A percentile compares a stretch with the other conserved stretches of the same genome.
Conservation (phyloP, 2,329 filamentous ascomycete genomes). For the Graphilbum ipis-grandicollis region DNA sequence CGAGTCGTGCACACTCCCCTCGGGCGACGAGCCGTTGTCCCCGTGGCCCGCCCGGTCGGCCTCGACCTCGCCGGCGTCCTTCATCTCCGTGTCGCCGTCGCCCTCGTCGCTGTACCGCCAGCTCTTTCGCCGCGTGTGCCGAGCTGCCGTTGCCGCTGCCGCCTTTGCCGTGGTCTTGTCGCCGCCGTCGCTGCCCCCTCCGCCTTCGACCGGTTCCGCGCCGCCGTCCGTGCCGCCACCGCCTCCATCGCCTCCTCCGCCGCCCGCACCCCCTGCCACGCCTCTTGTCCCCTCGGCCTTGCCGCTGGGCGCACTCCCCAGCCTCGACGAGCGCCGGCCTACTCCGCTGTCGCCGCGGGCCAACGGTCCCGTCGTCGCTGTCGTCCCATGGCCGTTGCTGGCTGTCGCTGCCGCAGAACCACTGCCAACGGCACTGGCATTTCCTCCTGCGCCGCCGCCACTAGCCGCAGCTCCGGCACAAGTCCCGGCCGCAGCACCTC, state of each 20-base stretch:
- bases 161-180: too few relatives aligned
- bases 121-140: slow-evolving; percentile 11
- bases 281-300: slow-evolving; percentile 13
- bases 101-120: slow-evolving; percentile 7
- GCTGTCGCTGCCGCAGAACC: not conserved
- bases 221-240: slow-evolving; percentile 19
- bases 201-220: too few relatives aligned
- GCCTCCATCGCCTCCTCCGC: slow-evolving; percentile 17
- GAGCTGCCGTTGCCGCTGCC: slow-evolving; percentile 23
- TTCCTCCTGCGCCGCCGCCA: not conserved
- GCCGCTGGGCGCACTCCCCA: slow-evolving; percentile 29
- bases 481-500: slow-evolving; percentile 13
- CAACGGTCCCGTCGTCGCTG: not conserved
- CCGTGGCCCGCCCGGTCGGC: slow-evolving; percentile 13
- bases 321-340: slow-evolving; percentile 18
- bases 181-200: slow-evolving; percentile 18
- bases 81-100: not conserved
- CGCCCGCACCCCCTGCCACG: slow-evolving; percentile 14
- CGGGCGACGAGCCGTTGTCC: slow-evolving; percentile 26
- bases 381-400: not conserved
- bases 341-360: slow-evolving; percentile 14
- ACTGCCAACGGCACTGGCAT: slow-evolving; percentile 1
- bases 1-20: slow-evolving; percentile 44
- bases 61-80: not conserved
- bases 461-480: slow-evolving; percentile 9